Conservation (phyloP, 768 basidiomycete species). For the Tylopilus plumbeoviolaceoides region DNA sequence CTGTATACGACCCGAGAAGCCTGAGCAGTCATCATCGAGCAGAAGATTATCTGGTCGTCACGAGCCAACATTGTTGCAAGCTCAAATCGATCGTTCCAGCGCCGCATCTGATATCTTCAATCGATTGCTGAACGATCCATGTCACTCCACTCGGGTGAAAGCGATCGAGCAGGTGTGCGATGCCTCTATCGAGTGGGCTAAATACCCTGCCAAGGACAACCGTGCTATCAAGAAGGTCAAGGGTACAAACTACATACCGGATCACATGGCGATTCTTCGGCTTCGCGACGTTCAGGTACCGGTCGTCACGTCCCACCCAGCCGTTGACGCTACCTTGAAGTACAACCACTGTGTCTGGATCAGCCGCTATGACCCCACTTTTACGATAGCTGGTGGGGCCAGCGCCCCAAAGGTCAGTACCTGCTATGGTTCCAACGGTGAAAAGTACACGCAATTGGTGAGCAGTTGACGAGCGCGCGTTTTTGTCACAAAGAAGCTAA, state of each 20-base stretch:
- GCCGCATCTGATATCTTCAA: constrained; percentile 65
- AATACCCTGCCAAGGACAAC: constrained; percentile 46
- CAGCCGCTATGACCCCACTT: constrained; percentile 52
- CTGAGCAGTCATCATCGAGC: constrained; percentile 18
- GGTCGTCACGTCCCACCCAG: constrained; percentile 68
- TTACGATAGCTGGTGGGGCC: constrained; percentile 67
- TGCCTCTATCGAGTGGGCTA: constrained; percentile 74
- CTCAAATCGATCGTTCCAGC: constrained; percentile 52
- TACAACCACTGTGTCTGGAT: constrained; percentile 77
- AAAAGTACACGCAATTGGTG: constrained; percentile 75
- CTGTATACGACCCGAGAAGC: constrained; percentile 51
- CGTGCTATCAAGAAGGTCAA: constrained; percentile 21
- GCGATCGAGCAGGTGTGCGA: constrained; percentile 59
- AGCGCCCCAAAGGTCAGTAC: constrained; percentile 77
- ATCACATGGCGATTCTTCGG: constrained; percentile 40
- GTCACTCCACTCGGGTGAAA: constrained; percentile 36
- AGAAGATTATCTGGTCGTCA: constrained; percentile 48
- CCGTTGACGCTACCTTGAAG: constrained; percentile 62
- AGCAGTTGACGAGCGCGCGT: constrained; percentile 22
- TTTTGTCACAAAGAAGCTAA: background rate
- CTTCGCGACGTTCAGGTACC: constrained; percentile 67
- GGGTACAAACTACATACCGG: constrained; percentile 41
- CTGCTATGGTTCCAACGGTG: constrained; percentile 67
- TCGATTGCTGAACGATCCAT: constrained; percentile 44
- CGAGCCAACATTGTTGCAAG: constrained; percentile 33